Percentiles rank a stretch among this genome's conserved stretches.
Conservation (phyloP, 1,139 yeast species). For the Eremothecium coryli region DNA sequence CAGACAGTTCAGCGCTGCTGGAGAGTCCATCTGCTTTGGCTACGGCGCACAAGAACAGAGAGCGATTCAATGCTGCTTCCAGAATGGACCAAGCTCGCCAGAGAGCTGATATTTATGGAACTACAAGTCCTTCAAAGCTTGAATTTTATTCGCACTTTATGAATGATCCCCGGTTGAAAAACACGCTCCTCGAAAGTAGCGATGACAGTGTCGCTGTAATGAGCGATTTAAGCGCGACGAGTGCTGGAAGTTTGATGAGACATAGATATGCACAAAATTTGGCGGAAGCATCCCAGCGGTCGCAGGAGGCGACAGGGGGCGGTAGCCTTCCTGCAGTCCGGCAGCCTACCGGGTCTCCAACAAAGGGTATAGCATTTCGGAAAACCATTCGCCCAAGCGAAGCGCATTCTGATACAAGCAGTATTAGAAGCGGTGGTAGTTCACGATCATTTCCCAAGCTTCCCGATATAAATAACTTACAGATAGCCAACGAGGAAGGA, state of each 20-base stretch:
- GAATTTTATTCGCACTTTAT: neutral
- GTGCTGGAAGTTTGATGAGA: slow-evolving; percentile 77
- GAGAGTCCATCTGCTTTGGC: too few species aligned
- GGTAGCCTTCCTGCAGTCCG: too few species aligned
- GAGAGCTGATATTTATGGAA: neutral
- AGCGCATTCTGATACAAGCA: too few species aligned
- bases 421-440: slow-evolving; percentile 7
- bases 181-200: slow-evolving; percentile 26
- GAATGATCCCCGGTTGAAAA: slow-evolving; percentile 20
- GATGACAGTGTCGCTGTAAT: slow-evolving; percentile 34
- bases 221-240: slow-evolving; percentile 74
- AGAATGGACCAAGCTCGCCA: too few species aligned
- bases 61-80: too few species aligned
- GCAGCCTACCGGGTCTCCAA: too few species aligned
- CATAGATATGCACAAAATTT: slow-evolving; percentile 48
- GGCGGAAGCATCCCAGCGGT: slow-evolving; percentile 26
- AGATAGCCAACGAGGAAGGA: slow-evolving; percentile 21
- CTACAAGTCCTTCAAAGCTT: neutral
- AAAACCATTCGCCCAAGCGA: too few species aligned
- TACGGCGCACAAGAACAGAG: too few species aligned
- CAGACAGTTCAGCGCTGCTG: too few species aligned
- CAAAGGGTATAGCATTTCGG: too few species aligned
- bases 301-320: slow-evolving; percentile 13
- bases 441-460: slow-evolving; percentile 26
- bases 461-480: slow-evolving; percentile 24